Evolutionary conservation across 352 stramenopile genomes (phyloP), one percentile per base, ranked within the genome.

Genomic region (Nothophytophthora sp.): DNA sequence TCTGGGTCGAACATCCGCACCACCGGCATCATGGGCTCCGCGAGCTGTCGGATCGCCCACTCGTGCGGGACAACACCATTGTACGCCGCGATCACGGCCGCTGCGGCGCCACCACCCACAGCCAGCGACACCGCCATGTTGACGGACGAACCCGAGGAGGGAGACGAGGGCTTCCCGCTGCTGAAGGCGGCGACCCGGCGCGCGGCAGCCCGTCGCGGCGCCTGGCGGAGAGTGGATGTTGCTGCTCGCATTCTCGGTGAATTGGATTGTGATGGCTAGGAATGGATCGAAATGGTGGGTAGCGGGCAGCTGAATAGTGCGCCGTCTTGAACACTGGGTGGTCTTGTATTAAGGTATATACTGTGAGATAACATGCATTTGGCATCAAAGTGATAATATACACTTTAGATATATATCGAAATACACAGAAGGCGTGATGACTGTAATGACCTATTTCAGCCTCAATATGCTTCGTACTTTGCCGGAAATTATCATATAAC

Each of bases 1-100:
- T 97, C 92, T 4, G 87, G 73, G 42, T 97, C 89, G 23, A 96
- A 73, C 24, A 88, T 53, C 12, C 84, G 76, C 47, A 92, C 60
- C 5, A 90, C 47, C n/a, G 84, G 84, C 84, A 95, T 92, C 55
- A 92, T 70, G 0, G 84, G 81, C 47, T 89, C 84, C 5, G 71
- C 65, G 24, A 95, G 47, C 58, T 87, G 67, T 28, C 72, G 70
- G 49, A 95, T 76, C 25, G 88, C 15, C 78, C 79, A 92, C 48
- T 92, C 75, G 52, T 90, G 81, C 15, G 79, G 79, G 47, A 86
- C 74, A 8, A 92, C 62, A 37, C 81, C 81, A 22, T 88, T 85
- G 58, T 67, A 75, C 13, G 76, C 75, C 3, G 81, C 79, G 16
- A 90, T 20, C 12, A 78, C 76, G 4, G 77, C 81, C 0, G 73